A percentile compares a stretch with the other conserved stretches of the same genome.
Evolutionary conservation across 139 green algal genomes (phyloP).

Genomic region (Chlamydomonas schloesseri): DNA sequence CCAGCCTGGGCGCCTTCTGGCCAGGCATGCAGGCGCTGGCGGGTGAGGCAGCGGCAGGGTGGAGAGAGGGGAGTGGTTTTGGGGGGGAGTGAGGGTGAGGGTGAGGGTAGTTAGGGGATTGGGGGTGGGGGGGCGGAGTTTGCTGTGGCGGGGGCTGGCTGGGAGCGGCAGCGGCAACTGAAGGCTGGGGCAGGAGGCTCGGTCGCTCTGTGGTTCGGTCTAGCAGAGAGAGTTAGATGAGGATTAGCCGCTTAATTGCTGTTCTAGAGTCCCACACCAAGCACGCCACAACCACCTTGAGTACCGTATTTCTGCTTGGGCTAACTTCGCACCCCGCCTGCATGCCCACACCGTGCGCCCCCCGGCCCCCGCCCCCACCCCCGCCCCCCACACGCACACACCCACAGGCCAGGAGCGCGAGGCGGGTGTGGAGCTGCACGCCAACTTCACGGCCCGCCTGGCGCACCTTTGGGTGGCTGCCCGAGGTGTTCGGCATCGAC

Average conservation of each 20-base stretch:
- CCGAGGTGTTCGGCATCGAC: slow-evolving; percentile 82
- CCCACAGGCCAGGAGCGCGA: slow-evolving; percentile 73
- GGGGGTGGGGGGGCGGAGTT: no score
- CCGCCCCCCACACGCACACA: not conserved
- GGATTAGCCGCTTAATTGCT: no score
- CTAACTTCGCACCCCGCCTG: not conserved
- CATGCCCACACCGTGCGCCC: no score
- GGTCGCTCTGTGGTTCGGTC: no score
- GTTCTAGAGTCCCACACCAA: no score
- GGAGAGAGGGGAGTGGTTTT: not conserved
- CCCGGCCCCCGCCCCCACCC: not conserved
- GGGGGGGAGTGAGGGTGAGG: not conserved
- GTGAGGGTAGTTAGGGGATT: not conserved
- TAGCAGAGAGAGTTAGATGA: no score
- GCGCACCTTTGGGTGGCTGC: slow-evolving; percentile 82
- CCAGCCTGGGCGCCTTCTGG: slow-evolving; percentile 88
- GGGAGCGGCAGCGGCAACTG: no score
- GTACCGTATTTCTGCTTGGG: no score
- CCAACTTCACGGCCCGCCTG: slow-evolving; percentile 81
- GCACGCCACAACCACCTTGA: no score
- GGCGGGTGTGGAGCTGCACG: slow-evolving; percentile 69
- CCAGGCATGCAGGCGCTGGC: slow-evolving; percentile 86
- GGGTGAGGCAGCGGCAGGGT: slow-evolving; percentile 26
- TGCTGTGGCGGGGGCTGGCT: no score
- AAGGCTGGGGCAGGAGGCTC: no score